Evolutionary conservation across 108 stramenopile genomes (phyloP).

Genomic region (Mayamaea pseudoterrestris): DNA sequence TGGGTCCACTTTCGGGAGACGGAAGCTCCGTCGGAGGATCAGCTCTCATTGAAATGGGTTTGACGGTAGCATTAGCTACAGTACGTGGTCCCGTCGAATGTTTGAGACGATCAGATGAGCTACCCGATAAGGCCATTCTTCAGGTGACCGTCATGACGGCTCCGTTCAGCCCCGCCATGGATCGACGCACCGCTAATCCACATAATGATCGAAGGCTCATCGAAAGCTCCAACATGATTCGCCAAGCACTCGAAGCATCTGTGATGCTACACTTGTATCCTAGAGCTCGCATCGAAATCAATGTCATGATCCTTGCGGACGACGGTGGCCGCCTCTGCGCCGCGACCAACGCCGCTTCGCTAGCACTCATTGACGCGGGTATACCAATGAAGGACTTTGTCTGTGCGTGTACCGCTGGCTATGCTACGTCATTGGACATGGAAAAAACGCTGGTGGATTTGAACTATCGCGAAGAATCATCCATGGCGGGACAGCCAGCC

Average conservation of each 20-base stretch:
- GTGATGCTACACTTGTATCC: conserved; percentile 71
- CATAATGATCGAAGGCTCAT: conserved; percentile 66
- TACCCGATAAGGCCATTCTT: conserved; percentile 57
- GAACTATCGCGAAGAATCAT: conserved; percentile 55
- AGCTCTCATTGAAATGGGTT: conserved; percentile 72
- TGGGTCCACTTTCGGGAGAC: conserved; percentile 36
- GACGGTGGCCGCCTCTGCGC: conserved; percentile 78
- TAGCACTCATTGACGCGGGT: conserved; percentile 73
- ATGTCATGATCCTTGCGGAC: conserved; percentile 62
- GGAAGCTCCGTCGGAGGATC: conserved; percentile 32
- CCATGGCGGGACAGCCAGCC: conserved; percentile 34
- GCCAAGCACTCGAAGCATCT: conserved; percentile 66
- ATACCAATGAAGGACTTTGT: conserved; percentile 75
- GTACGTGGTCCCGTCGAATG: conserved; percentile 58
- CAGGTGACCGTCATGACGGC: conserved; percentile 50
- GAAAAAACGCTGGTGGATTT: conserved; percentile 56
- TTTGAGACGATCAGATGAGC: conserved; percentile 55
- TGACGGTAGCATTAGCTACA: conserved; percentile 59
- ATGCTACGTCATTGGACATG: conserved; percentile 28
- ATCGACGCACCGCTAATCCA: conserved; percentile 55
- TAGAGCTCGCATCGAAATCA: conserved; percentile 55
- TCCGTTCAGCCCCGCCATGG: conserved; percentile 56
- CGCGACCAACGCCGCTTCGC: conserved; percentile 75
- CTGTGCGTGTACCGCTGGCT: conserved; percentile 74
- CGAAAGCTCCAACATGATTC: conserved; percentile 57